These are phyloP conservation scores for Trichosanthes cucumerina DNA, from an alignment of 306 rosid genomes.

Conservation along the genomic window DNA sequence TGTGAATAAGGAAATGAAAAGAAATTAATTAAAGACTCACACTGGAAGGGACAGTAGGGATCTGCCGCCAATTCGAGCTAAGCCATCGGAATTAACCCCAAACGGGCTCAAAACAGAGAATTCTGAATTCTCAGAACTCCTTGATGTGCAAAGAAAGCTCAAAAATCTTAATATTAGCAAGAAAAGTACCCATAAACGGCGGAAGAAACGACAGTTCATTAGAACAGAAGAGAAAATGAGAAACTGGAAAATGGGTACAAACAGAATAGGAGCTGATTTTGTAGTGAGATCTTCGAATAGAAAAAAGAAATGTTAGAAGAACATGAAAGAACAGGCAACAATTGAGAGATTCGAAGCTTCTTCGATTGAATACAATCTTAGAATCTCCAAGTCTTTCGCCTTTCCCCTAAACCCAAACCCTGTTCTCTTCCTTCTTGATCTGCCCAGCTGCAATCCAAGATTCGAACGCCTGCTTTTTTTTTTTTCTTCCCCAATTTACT, in stretches of 20 bases:
- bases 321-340: not conserved
- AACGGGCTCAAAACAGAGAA: constrained; percentile 6
- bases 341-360: constrained; percentile 2
- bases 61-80: constrained; percentile 27
- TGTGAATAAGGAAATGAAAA: not conserved
- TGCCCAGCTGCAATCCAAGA: not conserved
- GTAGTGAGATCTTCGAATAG: not conserved
- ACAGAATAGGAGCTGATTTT: not conserved
- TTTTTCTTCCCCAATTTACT: too few relatives aligned
- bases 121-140: constrained; percentile 11
- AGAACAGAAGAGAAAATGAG: not conserved
- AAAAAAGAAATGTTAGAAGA: not conserved
- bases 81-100: not conserved
- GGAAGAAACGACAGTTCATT: constrained; percentile 19
- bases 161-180: not conserved
- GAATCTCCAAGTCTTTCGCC: not conserved
- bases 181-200: not conserved
- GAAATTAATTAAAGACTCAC: constrained; percentile 17
- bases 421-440: not conserved
- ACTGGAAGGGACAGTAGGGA: constrained; percentile 38
- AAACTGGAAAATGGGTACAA: not conserved
- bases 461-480: too few relatives aligned
- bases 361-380: not conserved
- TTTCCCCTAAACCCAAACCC: not conserved
- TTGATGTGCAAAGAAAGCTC: not conserved